phyloP scores from a whole-genome alignment of 2,329 filamentous ascomycete genomes.

The Ophiostoma ips region DNA sequence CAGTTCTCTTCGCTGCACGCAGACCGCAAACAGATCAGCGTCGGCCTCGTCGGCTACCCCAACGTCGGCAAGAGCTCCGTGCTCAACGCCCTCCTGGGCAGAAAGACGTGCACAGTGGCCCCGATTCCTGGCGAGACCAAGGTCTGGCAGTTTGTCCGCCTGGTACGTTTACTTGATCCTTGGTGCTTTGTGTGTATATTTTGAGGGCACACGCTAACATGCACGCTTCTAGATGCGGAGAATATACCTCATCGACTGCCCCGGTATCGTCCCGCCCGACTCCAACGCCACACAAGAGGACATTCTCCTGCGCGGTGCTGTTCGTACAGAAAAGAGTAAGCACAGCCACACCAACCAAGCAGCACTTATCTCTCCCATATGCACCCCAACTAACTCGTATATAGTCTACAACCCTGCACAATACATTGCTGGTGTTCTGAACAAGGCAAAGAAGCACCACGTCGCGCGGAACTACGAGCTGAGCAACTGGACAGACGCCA shows the following conservation, averaged over 20 bases:
- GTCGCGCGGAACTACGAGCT: conserved; percentile 89
- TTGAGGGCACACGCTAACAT: background rate
- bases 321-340: conserved; percentile 66
- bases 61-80: conserved; percentile 95
- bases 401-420: conserved; percentile 81
- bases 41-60: conserved; percentile 67
- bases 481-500: conserved; percentile 60
- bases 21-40: conserved; percentile 62
- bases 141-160: conserved; percentile 34
- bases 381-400: conserved; percentile 24
- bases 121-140: conserved; percentile 91
- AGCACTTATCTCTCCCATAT: too few species aligned
- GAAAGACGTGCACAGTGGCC: conserved; percentile 85
- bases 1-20: conserved; percentile 68
- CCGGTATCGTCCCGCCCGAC: conserved; percentile 87
- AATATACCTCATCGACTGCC: conserved; percentile 85
- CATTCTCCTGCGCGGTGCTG: conserved; percentile 78
- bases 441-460: conserved; percentile 70
- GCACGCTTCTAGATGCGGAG: conserved; percentile 58
- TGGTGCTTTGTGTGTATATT: too few species aligned
- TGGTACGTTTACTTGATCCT: conserved; percentile 21
- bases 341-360: background rate
- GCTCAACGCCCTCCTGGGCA: conserved; percentile 85
- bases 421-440: conserved; percentile 75
- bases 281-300: conserved; percentile 73